phyloP scores from a whole-genome alignment of 495 filamentous ascomycete species.

The Penicillium coffeae region DNA sequence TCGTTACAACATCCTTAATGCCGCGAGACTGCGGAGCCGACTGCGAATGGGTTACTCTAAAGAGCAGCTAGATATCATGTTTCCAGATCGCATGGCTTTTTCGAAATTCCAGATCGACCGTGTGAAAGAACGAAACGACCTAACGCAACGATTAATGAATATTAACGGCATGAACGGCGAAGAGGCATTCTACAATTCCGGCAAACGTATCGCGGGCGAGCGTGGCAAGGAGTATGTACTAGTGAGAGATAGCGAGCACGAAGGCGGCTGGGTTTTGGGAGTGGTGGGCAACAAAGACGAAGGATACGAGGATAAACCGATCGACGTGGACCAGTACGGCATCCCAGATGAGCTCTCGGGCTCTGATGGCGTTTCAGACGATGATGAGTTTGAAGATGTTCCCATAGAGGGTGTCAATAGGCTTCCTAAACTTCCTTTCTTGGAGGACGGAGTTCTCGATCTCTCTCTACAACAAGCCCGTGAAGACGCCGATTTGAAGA shows the following conservation, averaged over 20 bases:
- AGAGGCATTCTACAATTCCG: conserved; percentile 61
- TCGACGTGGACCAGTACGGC: conserved; percentile 78
- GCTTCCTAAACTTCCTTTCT: conserved; percentile 61
- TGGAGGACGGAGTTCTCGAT: conserved; percentile 38
- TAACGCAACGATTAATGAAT: conserved; percentile 96
- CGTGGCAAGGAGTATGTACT: conserved; percentile 90
- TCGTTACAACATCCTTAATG: conserved; percentile 95
- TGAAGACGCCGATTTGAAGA: conserved; percentile 41
- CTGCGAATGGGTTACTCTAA: conserved; percentile 94
- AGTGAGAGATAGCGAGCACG: conserved; percentile 89
- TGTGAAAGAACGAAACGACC: conserved; percentile 82
- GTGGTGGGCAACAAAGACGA: conserved; percentile 82
- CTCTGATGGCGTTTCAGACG: conserved; percentile 49
- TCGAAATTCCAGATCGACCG: conserved; percentile 94
- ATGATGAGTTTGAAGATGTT: conserved; percentile 87
- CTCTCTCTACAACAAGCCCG: conserved; percentile 32
- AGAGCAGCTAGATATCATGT: conserved; percentile 93
- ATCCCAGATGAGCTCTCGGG: conserved; percentile 38
- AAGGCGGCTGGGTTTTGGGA: conserved; percentile 95
- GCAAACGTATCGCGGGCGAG: conserved; percentile 77
- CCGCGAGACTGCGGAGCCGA: conserved; percentile 78
- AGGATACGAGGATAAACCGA: conserved; percentile 74
- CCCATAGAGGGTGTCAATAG: conserved; percentile 92
- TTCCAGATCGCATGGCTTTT: conserved; percentile 97
- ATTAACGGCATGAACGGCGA: conserved; percentile 82